Base-by-base conservation (phyloP, 176 grass and related monocot species). In the Lolium multiflorum region DNA sequence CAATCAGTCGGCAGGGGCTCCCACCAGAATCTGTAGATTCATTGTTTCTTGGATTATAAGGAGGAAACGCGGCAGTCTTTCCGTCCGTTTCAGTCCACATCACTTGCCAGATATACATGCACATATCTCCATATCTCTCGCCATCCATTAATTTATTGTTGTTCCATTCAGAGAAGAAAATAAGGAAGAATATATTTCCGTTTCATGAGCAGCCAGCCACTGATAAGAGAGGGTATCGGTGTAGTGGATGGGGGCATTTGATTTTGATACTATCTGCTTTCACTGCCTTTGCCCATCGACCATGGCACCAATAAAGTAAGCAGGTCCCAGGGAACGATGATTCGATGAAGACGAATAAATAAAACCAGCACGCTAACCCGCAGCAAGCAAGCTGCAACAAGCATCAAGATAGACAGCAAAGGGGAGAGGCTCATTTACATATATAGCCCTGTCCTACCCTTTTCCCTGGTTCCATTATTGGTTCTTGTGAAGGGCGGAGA, bases 351-450 rank as follows among this genome's bases (percentile, higher is more conserved):
- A 35, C 15, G 77, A 88, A 85, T 88, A 85, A 78, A 85, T 54
- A 88, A 88, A 85, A 66, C 75, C 76, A 84, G 81, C 81, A 80
- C 89, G 81, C 81, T 68, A 84, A 76, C 89, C 76, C 28, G 66
- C 70, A 90, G 58, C 63, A 35, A 66, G 82, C 87, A 22, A 51
- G 41, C 15, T 28, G 28, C 54, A 31, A 50, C 25, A 41, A 25
- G 18, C 7, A 69, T 68, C 66, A 35, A 66, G 72, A 52, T 28
- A 76, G 72, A 75, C 71, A 74, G 46, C 44, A 8, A 24, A 44
- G 67, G 66, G 16, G 28, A 24, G 46, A 79, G 20, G 73, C 10
- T 48, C 74, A 83, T 86, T 89, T 82, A 72, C 90, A 60, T 82
- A 86, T 74, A 86, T 88, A 79, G 64, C 87, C 86, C 79, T 87